A percentile compares a stretch with the other conserved stretches of the same genome.
Evolutionary conservation across 345 rosid species (phyloP).

Genomic region (Psidium friedrichsthalianum): DNA sequence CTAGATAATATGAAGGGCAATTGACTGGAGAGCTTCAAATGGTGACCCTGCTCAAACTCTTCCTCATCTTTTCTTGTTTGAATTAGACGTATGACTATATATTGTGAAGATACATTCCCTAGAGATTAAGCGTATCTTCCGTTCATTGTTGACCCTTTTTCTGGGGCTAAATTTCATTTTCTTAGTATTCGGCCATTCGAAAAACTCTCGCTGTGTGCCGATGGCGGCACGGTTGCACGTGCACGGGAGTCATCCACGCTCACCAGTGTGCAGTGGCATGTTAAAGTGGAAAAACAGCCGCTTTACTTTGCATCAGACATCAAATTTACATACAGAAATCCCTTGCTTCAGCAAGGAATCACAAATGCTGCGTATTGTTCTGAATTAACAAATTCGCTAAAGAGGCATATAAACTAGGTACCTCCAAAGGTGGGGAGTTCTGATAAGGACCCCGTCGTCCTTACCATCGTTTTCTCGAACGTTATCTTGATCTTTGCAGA

Average conservation of each 20-base stretch:
- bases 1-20: constrained; percentile 53
- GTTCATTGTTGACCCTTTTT: background rate
- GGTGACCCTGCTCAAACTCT: background rate
- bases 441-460: constrained; percentile 42
- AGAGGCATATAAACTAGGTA: constrained; percentile 16
- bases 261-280: background rate
- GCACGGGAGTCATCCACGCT: background rate
- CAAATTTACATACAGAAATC: background rate
- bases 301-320: background rate
- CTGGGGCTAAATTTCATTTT: background rate
- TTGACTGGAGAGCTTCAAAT: constrained; percentile 27
- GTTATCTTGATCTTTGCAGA: constrained; percentile 55
- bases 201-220: background rate
- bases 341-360: background rate
- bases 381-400: constrained; percentile 33
- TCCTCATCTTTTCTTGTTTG: background rate
- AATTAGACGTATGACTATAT: background rate
- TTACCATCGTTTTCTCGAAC: constrained; percentile 62
- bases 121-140: background rate
- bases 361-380: background rate
- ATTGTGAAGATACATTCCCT: background rate
- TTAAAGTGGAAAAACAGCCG: background rate
- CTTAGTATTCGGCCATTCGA: background rate
- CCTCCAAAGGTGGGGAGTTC: constrained; percentile 65
- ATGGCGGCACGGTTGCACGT: background rate